Percentiles rank a stretch among this genome's conserved stretches.
Conservation (phyloP, 768 basidiomycete genomes). For the Collybia nuda region DNA sequence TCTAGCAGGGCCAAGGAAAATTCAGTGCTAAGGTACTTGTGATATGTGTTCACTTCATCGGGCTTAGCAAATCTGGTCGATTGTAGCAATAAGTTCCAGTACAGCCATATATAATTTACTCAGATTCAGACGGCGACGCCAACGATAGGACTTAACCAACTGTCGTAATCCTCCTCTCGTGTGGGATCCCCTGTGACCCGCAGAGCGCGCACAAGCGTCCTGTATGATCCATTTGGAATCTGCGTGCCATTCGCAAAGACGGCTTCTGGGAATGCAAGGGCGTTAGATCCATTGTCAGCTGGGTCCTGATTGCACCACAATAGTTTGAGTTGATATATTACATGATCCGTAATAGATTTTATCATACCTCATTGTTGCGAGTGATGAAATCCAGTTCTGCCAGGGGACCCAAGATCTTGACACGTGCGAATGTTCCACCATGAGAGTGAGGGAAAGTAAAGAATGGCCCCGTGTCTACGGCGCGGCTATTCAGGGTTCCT, state of each 20-base stretch:
- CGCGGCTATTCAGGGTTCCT: slow-evolving; percentile 36
- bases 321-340: no score
- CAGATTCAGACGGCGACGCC: slow-evolving; percentile 15
- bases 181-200: slow-evolving; percentile 40
- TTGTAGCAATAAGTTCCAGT: no score
- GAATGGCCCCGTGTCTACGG: slow-evolving; percentile 17
- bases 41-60: no score
- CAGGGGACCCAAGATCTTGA: slow-evolving; percentile 46
- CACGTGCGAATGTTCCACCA: slow-evolving; percentile 37
- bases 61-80: no score
- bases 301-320: slow-evolving; percentile 2
- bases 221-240: slow-evolving; percentile 42
- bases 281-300: slow-evolving; percentile 27
- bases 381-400: slow-evolving; percentile 44
- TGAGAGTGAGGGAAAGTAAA: slow-evolving; percentile 39
- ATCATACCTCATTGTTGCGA: slow-evolving; percentile 44
- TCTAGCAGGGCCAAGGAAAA: no score
- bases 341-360: no score
- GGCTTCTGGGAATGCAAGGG: slow-evolving; percentile 25
- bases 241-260: slow-evolving; percentile 43
- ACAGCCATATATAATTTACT: neutral
- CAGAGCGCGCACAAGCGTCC: slow-evolving; percentile 37
- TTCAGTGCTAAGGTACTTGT: no score
- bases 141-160: slow-evolving; percentile 42
- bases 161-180: slow-evolving; percentile 45